Base-by-base conservation (phyloP, 2,329 filamentous ascomycete species). In the Seiridium unicorne region DNA sequence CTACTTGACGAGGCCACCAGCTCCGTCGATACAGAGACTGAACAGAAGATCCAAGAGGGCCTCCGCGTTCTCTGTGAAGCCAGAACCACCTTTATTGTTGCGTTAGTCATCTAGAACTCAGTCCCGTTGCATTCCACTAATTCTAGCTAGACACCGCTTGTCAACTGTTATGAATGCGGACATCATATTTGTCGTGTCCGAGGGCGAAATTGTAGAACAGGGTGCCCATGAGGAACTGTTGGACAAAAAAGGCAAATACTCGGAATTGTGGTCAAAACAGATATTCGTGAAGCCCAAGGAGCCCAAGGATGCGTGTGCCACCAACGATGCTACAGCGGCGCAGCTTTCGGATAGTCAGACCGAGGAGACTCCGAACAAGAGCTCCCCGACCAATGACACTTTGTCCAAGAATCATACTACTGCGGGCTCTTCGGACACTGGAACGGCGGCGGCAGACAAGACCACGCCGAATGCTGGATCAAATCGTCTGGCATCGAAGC, bases 1-100 rank as follows among this genome's bases (percentile, higher is more conserved):
- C 81, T 94, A 44, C 81, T 94, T 1, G 91, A 94, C 64, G 91
- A 93, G 72, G 88, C 91, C 1, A 93, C 92, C 3, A 92, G 89
- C 44, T 88, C 90, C 5, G 87, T 94, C 60, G 87, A 92, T 62
- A 88, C 88, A 0, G 84, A 88, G 40, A 89, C 86, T 1, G 87
- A 90, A 71, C 84, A 86, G 59, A 84, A 86, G 64, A 89, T 89
- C 51, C 87, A 89, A 65, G 77, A 83, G 38, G 87, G 87, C 0
- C 81, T 90, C 57, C 77, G 76, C 60, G 78, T 77, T 55, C 77
- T 89, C 6, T 87, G 85, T 62, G 76, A 82, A 61, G 84, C 82
- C 2, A 84, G 87, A 32, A 90, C 87, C 1, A 89, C 86, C 0
- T 88, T 89, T 63, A 84, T 89, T 34, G 85, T 90, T 36, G 87